phyloP scores from a whole-genome alignment of 1,139 yeast genomes.

The Hansenula sp. region DNA sequence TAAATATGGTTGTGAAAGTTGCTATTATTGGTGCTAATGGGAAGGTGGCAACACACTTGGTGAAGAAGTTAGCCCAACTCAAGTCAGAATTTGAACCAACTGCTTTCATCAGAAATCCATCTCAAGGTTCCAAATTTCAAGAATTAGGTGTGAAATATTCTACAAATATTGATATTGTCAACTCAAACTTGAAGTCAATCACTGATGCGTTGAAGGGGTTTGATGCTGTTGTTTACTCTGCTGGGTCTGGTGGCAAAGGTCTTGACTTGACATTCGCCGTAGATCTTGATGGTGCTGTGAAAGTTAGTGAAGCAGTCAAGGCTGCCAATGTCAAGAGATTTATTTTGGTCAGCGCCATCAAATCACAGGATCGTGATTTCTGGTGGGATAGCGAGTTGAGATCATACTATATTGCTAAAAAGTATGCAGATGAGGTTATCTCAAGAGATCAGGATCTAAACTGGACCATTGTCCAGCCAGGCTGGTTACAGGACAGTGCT shows the following conservation, averaged over 20 bases:
- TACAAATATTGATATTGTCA: slow-evolving; percentile 36
- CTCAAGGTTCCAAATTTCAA: slow-evolving; percentile 38
- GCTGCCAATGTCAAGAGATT: slow-evolving; percentile 43
- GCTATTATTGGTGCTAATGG: slow-evolving; percentile 65
- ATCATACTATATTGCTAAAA: slow-evolving; percentile 49
- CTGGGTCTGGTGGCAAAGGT: slow-evolving; percentile 61
- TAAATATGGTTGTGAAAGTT: slow-evolving; percentile 25
- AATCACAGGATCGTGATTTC: slow-evolving; percentile 45
- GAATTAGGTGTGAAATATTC: slow-evolving; percentile 35
- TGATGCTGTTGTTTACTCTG: slow-evolving; percentile 58
- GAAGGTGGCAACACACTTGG: slow-evolving; percentile 38
- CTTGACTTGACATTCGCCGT: slow-evolving; percentile 43
- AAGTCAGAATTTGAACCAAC: slow-evolving; percentile 34
- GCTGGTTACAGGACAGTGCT: slow-evolving; percentile 34
- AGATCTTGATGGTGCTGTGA: slow-evolving; percentile 62
- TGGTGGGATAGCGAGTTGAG: slow-evolving; percentile 34
- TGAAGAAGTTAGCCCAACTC: slow-evolving; percentile 16
- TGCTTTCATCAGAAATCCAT: slow-evolving; percentile 47
- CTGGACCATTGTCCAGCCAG: slow-evolving; percentile 53
- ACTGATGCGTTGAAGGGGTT: slow-evolving; percentile 39
- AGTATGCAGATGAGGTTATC: slow-evolving; percentile 51
- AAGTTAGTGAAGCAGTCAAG: slow-evolving; percentile 53
- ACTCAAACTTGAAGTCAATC: slow-evolving; percentile 32
- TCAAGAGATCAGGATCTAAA: slow-evolving; percentile 34
- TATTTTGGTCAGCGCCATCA: slow-evolving; percentile 53